Base-by-base conservation (phyloP, 1,139 yeast genomes). In the Taphrina communis region DNA sequence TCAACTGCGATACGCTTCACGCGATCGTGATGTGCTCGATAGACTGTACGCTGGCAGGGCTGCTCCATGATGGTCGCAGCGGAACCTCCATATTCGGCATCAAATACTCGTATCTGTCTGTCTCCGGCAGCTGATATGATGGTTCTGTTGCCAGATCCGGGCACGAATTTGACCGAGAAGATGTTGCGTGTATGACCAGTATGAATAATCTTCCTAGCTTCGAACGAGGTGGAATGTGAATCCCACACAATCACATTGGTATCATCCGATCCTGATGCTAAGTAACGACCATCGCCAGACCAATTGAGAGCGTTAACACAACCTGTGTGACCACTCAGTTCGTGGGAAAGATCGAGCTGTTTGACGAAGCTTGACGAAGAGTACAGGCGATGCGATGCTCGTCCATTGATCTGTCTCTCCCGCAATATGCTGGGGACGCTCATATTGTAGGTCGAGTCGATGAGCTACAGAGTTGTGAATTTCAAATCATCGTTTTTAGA, bases 191-290 rank as follows among this genome's bases (percentile, higher is more conserved):
- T 57, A 50, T 72, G 74, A 5, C 73, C 74, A 12, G 73, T 72
- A 39, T 66, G 48, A 46, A 72, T 70, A 11, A 71, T 59, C 6
- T 46, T 14, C 14, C 19, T 62, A 21, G 67, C 60, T 9, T 70
- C 66, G n/a, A 60, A 62, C 7, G 70, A 68, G 6, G 21, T n/a
- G 6, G 53, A 50, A 19, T 57, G 66, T 6, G 73, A 71, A 21
- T 68, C 66, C 70, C 72, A 72, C 38, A 72, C 41, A 50, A 69
- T 62, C 21, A 72, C 57, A 39, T 70, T 65, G 11, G 72, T 71
- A 55, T 72, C 74, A 46, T 72, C 74, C n/a, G 72, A 61, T 11
- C 73, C 74, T 4, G 74, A 72, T 1, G 72, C 72, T n/a, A 72
- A 70, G n/a, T 55, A 69, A 9, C 60, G 67, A 12, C 74, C 74